phyloP scores from a whole-genome alignment of 345 rosid species.

The Ceriops tagal region DNA sequence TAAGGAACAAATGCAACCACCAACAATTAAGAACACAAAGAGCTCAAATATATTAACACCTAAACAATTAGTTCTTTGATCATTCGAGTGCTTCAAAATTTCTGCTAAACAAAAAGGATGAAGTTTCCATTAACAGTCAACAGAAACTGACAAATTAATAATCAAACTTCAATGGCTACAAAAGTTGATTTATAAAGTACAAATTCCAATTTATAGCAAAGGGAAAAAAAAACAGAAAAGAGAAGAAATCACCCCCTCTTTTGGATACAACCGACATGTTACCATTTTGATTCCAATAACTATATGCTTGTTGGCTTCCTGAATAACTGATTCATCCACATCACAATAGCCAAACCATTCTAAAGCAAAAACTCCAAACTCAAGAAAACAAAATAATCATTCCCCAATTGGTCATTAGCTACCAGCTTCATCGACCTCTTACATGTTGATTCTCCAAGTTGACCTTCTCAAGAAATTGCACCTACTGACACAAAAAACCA shows the following conservation, averaged over 20 bases:
- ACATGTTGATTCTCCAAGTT: not conserved
- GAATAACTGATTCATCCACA: not conserved
- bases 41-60: not conserved
- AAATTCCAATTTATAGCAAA: not conserved
- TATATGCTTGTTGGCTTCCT: not conserved
- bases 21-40: not conserved
- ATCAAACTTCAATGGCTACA: conserved; percentile 1
- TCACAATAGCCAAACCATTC: too few species aligned
- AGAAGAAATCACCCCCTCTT: conserved; percentile 1
- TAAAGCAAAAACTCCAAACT: not conserved
- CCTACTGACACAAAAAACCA: not conserved
- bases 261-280: not conserved
- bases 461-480: too few species aligned
- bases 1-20: not conserved
- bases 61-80: not conserved
- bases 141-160: conserved; percentile 5
- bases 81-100: not conserved
- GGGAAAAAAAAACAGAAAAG: not conserved
- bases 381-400: not conserved
- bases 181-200: not conserved
- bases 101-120: not conserved
- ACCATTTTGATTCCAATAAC: not conserved
- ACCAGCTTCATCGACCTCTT: not conserved
- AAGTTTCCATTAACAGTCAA: not conserved
- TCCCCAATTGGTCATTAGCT: not conserved